phyloP scores from a whole-genome alignment of 257 asterid species.

The Solanum pimpinellifolium region DNA sequence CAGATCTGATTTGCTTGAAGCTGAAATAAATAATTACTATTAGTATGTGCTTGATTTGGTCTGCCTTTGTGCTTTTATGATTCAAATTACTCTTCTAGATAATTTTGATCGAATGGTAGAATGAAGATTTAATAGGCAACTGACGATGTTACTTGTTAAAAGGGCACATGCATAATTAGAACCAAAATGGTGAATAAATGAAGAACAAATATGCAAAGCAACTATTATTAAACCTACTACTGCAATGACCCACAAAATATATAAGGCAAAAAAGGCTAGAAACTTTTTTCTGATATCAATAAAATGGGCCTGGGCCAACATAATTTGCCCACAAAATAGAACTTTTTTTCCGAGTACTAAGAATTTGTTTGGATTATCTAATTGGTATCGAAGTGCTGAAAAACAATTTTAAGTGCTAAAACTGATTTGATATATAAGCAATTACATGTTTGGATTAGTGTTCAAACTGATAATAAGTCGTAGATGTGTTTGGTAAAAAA shows the following conservation, averaged over 20 bases:
- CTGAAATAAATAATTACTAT: neutral
- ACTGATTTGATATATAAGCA: neutral
- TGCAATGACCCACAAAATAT: neutral
- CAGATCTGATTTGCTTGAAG: neutral
- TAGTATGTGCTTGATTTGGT: neutral
- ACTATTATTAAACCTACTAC: neutral
- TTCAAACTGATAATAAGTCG: neutral
- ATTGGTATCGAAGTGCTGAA: neutral
- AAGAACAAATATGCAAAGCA: neutral
- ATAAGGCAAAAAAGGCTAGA: neutral
- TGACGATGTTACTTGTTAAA: neutral
- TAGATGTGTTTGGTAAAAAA: neutral
- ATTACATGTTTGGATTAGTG: neutral
- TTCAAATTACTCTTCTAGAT: neutral
- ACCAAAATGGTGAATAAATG: neutral
- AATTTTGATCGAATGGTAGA: neutral
- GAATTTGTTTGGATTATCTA: neutral
- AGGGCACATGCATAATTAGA: neutral
- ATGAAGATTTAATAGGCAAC: neutral
- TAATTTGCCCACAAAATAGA: no score
- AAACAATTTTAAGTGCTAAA: neutral
- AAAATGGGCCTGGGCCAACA: neutral
- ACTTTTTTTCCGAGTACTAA: neutral
- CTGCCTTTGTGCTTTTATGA: neutral
- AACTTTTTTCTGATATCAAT: neutral